Evolutionary conservation across 2,329 filamentous ascomycete species (phyloP).

Genomic region (Cercospora citrullina): DNA sequence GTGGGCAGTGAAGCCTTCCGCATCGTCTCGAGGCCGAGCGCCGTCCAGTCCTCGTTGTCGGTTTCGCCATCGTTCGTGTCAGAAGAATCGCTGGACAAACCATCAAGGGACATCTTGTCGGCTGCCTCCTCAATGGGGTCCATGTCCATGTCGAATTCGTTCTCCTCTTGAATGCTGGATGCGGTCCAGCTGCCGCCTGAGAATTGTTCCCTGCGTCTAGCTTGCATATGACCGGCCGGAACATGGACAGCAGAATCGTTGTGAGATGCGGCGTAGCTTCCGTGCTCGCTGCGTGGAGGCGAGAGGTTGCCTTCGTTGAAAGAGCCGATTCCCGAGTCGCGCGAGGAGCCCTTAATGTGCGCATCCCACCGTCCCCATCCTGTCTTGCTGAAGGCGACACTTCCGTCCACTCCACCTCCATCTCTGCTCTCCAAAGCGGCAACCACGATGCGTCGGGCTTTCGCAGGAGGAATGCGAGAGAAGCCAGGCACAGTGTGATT

Average conservation of each 20-base stretch:
- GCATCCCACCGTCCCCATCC: conserved; percentile 98
- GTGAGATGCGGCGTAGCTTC: conserved; percentile 40
- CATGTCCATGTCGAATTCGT: conserved; percentile 57
- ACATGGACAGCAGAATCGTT: conserved; percentile 38
- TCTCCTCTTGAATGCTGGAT: conserved; percentile 67
- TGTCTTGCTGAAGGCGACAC: conserved; percentile 89
- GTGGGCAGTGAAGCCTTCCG: conserved; percentile 59
- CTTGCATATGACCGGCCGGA: conserved; percentile 30
- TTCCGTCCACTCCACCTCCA: conserved; percentile 61
- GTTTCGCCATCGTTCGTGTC: conserved; percentile 64
- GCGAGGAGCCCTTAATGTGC: conserved; percentile 60
- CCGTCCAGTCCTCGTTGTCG: conserved; percentile 94
- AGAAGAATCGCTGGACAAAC: conserved; percentile 39
- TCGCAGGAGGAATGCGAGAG: conserved; percentile 80
- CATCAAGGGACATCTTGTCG: conserved; percentile 90
- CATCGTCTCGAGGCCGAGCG: conserved; percentile 81
- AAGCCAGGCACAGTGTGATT: conserved; percentile 93
- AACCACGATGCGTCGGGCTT: conserved; percentile 89
- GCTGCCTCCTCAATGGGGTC: conserved; percentile 80
- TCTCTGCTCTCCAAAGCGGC: conserved; percentile 80
- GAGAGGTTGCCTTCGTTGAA: conserved; percentile 44
- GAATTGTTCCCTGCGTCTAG: conserved; percentile 33
- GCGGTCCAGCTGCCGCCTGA: conserved; percentile 64
- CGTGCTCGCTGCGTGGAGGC: conserved; percentile 53
- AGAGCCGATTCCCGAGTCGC: conserved; percentile 41